Conservation (phyloP, 2,329 filamentous ascomycete species). For the Seiridium cupressi region DNA sequence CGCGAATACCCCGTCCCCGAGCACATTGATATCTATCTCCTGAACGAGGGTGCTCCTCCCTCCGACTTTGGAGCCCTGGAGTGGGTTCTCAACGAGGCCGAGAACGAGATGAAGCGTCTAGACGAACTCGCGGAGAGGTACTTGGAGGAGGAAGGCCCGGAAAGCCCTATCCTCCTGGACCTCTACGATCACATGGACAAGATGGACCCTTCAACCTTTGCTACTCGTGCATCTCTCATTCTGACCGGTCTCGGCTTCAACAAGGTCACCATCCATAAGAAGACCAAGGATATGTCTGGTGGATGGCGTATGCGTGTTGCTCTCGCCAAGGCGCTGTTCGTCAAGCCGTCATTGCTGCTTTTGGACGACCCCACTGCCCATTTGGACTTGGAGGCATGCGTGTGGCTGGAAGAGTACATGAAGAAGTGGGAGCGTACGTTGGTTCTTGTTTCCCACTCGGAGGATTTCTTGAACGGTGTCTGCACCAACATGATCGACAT, state of each 20-base stretch:
- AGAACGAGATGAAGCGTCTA: constrained; percentile 81
- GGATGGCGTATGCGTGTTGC: constrained; percentile 99
- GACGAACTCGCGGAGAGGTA: constrained; percentile 88
- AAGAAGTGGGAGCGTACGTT: constrained; percentile 99
- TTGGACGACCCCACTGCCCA: constrained; percentile 98
- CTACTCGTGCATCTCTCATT: constrained; percentile 93
- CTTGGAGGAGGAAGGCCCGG: constrained; percentile 87
- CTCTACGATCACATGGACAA: constrained; percentile 99
- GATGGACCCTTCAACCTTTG: constrained; percentile 98
- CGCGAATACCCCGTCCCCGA: constrained; percentile 96
- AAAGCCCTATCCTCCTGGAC: constrained; percentile 86
- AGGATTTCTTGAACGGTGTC: constrained; percentile 99
- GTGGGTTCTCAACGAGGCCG: constrained; percentile 94
- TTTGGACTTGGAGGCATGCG: constrained; percentile 98
- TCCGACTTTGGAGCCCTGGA: constrained; percentile 88
- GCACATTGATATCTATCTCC: constrained; percentile 95
- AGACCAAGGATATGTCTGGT: constrained; percentile 99
- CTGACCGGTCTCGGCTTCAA: constrained; percentile 99
- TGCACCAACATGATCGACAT: constrained; percentile 99
- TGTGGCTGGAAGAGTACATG: constrained; percentile 99
- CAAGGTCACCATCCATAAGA: constrained; percentile 96
- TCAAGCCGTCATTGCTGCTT: constrained; percentile 92
- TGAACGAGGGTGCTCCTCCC: constrained; percentile 94
- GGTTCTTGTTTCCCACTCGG: constrained; percentile 93
- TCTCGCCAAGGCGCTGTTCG: constrained; percentile 94